phyloP scores from a whole-genome alignment of 2,329 filamentous ascomycete species.

The Cordyceps fumosorosea region DNA sequence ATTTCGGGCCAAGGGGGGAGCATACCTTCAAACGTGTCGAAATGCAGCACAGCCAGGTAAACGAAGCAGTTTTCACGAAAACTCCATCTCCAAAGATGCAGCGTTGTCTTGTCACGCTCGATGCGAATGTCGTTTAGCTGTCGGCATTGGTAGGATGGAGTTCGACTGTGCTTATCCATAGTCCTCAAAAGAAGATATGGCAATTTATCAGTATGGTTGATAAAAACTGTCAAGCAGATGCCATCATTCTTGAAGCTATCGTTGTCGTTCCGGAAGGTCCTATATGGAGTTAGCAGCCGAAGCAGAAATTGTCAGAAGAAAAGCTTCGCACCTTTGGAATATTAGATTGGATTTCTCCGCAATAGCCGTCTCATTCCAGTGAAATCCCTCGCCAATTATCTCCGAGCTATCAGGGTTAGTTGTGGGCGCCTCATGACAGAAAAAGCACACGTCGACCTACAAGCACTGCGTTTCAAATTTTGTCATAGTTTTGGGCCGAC shows the following conservation, averaged over 20 bases:
- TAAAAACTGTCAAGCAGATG: conserved; percentile 47
- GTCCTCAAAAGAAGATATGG: conserved; percentile 44
- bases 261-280: conserved; percentile 48
- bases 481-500: conserved; percentile 46
- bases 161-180: conserved; percentile 23
- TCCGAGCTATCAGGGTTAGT: conserved; percentile 31
- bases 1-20: neutral
- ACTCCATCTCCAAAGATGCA: conserved; percentile 7
- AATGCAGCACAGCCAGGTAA: conserved; percentile 7
- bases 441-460: conserved; percentile 19
- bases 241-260: conserved; percentile 46
- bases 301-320: neutral
- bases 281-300: conserved; percentile 18
- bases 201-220: conserved; percentile 35
- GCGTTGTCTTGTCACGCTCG: conserved; percentile 1
- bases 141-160: conserved; percentile 40
- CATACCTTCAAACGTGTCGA: conserved; percentile 9
- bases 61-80: neutral
- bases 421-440: too few species aligned
- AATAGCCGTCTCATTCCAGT: conserved; percentile 37
- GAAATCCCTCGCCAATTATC: conserved; percentile 39
- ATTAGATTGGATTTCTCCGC: conserved; percentile 43
- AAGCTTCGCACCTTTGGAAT: conserved; percentile 42
- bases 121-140: conserved; percentile 31
- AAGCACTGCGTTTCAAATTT: conserved; percentile 31